Conservation (phyloP, 495 filamentous ascomycete genomes). For the Letharia columbiana region DNA sequence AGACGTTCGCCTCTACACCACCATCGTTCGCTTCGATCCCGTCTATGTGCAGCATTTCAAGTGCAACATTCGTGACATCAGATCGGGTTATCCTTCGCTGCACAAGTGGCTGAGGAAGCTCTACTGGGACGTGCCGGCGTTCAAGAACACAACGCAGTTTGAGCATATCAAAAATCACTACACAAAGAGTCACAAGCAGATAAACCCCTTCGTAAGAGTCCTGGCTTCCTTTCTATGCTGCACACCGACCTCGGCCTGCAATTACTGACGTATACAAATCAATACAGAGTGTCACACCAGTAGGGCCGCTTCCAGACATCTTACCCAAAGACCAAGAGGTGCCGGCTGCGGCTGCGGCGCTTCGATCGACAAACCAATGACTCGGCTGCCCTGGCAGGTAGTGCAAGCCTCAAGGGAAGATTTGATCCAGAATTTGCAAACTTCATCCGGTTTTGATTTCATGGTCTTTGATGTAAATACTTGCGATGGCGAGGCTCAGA, state of each 20-base stretch:
- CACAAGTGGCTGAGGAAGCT: constrained; percentile 58
- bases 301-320: constrained; percentile 56
- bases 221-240: background rate
- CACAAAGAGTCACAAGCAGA: constrained; percentile 62
- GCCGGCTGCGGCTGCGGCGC: constrained; percentile 39
- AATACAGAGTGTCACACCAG: constrained; percentile 48
- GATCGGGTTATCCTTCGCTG: constrained; percentile 62
- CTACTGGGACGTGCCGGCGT: constrained; percentile 60
- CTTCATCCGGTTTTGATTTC: background rate
- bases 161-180: constrained; percentile 68
- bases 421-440: background rate
- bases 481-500: background rate
- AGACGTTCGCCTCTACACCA: constrained; percentile 75
- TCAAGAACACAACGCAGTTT: constrained; percentile 56
- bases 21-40: constrained; percentile 75
- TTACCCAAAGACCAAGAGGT: constrained; percentile 55
- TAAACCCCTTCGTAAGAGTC: constrained; percentile 42
- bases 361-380: constrained; percentile 24
- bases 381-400: background rate
- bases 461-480: background rate
- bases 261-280: background rate
- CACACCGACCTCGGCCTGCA: background rate
- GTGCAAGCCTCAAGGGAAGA: background rate
- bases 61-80: constrained; percentile 77
- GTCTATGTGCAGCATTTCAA: constrained; percentile 95